phyloP scores from a whole-genome alignment of 2,329 filamentous ascomycete species.

The Elsinoe arachidis region DNA sequence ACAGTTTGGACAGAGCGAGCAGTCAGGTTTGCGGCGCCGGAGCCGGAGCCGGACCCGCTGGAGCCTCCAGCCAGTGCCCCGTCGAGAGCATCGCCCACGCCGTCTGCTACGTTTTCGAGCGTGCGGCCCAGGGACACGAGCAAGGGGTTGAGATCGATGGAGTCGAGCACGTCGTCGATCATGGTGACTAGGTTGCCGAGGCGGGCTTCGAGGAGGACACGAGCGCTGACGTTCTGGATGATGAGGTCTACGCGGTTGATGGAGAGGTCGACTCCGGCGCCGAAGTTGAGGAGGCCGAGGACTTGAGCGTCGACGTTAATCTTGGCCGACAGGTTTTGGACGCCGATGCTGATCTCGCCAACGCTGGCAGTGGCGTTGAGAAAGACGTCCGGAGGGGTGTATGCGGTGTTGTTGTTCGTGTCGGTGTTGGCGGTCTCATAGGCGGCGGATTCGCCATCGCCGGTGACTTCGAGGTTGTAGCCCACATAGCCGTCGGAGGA shows the following conservation, averaged over 20 bases:
- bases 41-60: slow-evolving; percentile 23
- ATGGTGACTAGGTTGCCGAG: slow-evolving; percentile 52
- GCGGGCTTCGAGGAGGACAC: slow-evolving; percentile 51
- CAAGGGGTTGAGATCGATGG: slow-evolving; percentile 53
- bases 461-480: slow-evolving; percentile 26
- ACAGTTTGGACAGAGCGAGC: slow-evolving; percentile 28
- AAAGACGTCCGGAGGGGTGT: slow-evolving; percentile 49
- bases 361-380: slow-evolving; percentile 52
- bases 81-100: slow-evolving; percentile 17
- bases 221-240: slow-evolving; percentile 52
- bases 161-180: slow-evolving; percentile 50
- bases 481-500: slow-evolving; percentile 25
- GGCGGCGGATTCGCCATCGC: slow-evolving; percentile 33
- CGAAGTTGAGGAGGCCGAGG: slow-evolving; percentile 50
- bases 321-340: slow-evolving; percentile 52
- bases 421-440: slow-evolving; percentile 32
- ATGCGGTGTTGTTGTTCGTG: slow-evolving; percentile 29
- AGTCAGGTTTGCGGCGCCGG: slow-evolving; percentile 19
- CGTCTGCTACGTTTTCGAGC: slow-evolving; percentile 23
- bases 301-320: slow-evolving; percentile 54
- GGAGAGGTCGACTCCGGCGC: slow-evolving; percentile 51
- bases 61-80: slow-evolving; percentile 12
- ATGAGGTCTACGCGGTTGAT: slow-evolving; percentile 49
- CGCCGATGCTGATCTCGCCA: slow-evolving; percentile 50
- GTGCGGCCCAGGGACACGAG: slow-evolving; percentile 30